Percentiles rank a stretch among this genome's conserved stretches.
Evolutionary conservation across 768 basidiomycete genomes (phyloP).

Genomic region (Naganishia vaughanmartiniae): DNA sequence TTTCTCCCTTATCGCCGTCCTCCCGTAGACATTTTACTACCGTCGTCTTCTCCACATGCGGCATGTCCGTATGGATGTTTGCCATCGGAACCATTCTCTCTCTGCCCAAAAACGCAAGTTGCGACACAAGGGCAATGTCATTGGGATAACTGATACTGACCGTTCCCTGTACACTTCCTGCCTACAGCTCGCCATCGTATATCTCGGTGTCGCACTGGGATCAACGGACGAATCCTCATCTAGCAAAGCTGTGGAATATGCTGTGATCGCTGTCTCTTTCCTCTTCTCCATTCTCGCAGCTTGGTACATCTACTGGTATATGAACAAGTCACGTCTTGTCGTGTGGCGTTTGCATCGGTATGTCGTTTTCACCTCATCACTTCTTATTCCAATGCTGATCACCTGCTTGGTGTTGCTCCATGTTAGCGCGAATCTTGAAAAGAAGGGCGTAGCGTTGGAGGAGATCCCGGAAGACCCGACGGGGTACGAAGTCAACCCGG

Average conservation of each 20-base stretch:
- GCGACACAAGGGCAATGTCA: too few species aligned
- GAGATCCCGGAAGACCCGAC: conserved; percentile 18
- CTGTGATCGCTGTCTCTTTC: conserved; percentile 66
- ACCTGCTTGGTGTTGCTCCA: too few species aligned
- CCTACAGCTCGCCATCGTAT: conserved; percentile 83
- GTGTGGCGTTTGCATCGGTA: conserved; percentile 47
- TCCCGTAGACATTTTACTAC: conserved; percentile 38
- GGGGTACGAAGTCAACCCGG: conserved; percentile 3
- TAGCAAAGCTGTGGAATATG: conserved; percentile 66
- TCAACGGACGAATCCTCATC: conserved; percentile 51
- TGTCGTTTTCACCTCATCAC: conserved; percentile 18
- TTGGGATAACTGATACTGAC: background rate
- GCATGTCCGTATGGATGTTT: conserved; percentile 49
- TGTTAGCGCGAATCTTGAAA: background rate
- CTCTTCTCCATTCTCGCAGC: conserved; percentile 56
- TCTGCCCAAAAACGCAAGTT: conserved; percentile 41
- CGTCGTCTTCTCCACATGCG: conserved; percentile 49
- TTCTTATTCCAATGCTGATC: background rate
- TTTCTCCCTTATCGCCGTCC: too few species aligned
- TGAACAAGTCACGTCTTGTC: conserved; percentile 44
- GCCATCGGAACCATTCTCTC: conserved; percentile 41
- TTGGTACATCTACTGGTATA: conserved; percentile 58
- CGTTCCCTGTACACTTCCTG: background rate
- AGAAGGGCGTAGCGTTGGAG: conserved; percentile 6
- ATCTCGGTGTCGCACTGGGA: conserved; percentile 65